Conservation (phyloP, 129 eudicot genomes). For the Logfia minima region DNA sequence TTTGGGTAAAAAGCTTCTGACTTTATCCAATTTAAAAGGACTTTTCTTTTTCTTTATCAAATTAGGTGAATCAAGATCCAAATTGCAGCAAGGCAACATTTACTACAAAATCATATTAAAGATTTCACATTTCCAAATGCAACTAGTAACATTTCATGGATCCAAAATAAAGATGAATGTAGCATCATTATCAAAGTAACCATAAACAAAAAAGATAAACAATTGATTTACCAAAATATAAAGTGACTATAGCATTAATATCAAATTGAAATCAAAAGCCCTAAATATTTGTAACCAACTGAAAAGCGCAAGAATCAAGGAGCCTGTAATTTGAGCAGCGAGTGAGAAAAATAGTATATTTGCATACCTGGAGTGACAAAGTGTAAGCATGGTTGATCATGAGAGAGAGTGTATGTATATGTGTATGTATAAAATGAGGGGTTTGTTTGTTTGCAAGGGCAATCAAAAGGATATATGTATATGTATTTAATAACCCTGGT, state of each 20-base stretch:
- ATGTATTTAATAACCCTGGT: not conserved
- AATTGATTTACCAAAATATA: constrained; percentile 12
- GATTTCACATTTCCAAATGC: not conserved
- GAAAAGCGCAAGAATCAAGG: constrained; percentile 21
- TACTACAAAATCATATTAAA: constrained; percentile 12
- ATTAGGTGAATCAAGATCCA: constrained; percentile 25
- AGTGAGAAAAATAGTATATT: constrained; percentile 26
- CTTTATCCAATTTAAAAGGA: not conserved
- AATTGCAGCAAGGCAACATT: constrained; percentile 3
- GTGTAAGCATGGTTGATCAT: constrained; percentile 40
- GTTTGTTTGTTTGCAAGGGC: constrained; percentile 33
- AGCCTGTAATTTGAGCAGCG: not conserved
- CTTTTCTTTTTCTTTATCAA: not conserved
- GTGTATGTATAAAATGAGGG: constrained; percentile 15
- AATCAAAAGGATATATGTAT: constrained; percentile 19
- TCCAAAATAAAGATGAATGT: constrained; percentile 14
- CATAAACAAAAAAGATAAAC: not conserved
- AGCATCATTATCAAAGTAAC: constrained; percentile 8
- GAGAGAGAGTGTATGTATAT: constrained; percentile 2
- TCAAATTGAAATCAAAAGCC: constrained; percentile 22
- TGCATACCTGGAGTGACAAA: constrained; percentile 42
- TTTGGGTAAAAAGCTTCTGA: not conserved
- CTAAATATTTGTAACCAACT: not conserved
- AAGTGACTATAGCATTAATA: constrained; percentile 25
- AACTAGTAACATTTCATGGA: constrained; percentile 21